A percentile compares a stretch with the other conserved stretches of the same genome.
Evolutionary conservation across 129 eudicot genomes (phyloP).

Genomic region (Tagetes patula): DNA sequence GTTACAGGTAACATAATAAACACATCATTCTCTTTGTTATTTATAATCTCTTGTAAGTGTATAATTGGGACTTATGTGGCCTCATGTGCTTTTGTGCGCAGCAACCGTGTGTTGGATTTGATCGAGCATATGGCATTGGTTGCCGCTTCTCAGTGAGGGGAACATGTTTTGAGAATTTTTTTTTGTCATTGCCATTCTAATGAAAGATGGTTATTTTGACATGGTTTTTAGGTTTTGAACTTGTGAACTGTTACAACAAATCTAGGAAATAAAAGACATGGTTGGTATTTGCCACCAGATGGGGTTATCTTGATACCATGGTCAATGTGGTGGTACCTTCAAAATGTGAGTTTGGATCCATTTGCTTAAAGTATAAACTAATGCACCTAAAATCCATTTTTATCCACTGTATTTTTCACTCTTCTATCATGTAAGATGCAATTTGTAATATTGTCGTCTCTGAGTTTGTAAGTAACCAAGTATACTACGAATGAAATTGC

Average conservation of each 20-base stretch:
- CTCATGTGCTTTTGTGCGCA: constrained; percentile 37
- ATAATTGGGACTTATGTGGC: background rate
- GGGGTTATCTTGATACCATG: background rate
- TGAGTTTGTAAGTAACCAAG: no score
- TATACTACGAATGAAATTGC: no score
- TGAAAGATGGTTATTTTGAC: background rate
- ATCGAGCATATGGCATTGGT: constrained; percentile 94
- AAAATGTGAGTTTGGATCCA: background rate
- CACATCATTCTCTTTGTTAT: background rate
- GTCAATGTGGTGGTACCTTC: background rate
- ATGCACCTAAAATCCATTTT: no score
- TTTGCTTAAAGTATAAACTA: background rate
- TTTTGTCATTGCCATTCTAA: constrained; percentile 16
- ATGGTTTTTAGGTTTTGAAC: constrained; percentile 21
- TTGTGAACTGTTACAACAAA: constrained; percentile 14
- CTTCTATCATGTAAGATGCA: no score
- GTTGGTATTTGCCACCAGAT: constrained; percentile 15
- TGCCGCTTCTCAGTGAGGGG: constrained; percentile 44
- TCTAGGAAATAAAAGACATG: constrained; percentile 32
- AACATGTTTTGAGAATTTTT: background rate
- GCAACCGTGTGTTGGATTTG: constrained; percentile 93
- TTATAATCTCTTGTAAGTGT: background rate
- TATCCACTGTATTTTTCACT: no score
- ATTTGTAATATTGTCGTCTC: no score
- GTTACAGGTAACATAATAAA: constrained; percentile 66